Percentiles rank a stretch among this genome's conserved stretches.
Evolutionary conservation across 2,329 filamentous ascomycete genomes (phyloP).

Genomic region (Helotiales sp.): DNA sequence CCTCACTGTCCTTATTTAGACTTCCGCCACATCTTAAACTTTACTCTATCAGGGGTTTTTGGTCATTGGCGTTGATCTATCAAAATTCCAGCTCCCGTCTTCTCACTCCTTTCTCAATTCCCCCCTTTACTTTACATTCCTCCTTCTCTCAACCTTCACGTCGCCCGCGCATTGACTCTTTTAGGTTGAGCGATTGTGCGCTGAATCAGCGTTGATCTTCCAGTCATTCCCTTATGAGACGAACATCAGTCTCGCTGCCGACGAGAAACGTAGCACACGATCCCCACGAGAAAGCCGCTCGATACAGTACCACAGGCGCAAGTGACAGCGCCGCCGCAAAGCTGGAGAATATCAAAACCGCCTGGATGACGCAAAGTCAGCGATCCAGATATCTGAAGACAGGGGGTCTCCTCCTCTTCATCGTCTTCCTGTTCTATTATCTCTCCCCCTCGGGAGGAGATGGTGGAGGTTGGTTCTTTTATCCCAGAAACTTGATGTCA

Average conservation of each 20-base stretch:
- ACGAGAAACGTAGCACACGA: constrained; percentile 65
- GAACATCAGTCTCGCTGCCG: constrained; percentile 67
- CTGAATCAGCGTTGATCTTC: constrained; percentile 17
- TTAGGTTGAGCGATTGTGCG: constrained; percentile 19
- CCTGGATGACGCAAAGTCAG: constrained; percentile 67
- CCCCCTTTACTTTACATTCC: not conserved
- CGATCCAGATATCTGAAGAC: constrained; percentile 70
- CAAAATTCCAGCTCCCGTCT: constrained; percentile 15
- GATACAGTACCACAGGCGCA: constrained; percentile 57
- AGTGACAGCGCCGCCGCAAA: constrained; percentile 47
- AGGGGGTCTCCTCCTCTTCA: constrained; percentile 62
- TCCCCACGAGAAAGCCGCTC: constrained; percentile 67
- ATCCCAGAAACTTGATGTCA: constrained; percentile 4
- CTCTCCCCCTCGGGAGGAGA: constrained; percentile 60
- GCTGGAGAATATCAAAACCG: constrained; percentile 60
- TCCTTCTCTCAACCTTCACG: constrained; percentile 1
- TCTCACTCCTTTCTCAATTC: constrained; percentile 16
- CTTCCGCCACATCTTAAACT: constrained; percentile 22
- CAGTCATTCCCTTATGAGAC: constrained; percentile 57
- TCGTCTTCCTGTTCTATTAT: constrained; percentile 68
- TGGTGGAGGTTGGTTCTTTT: constrained; percentile 33
- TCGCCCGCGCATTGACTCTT: constrained; percentile 9
- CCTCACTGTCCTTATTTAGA: not conserved
- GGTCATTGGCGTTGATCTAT: not conserved
- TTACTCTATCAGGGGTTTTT: constrained; percentile 11